Evolutionary conservation across 768 basidiomycete species (phyloP).

Genomic region (Lanmaoa pseudosensibilis): DNA sequence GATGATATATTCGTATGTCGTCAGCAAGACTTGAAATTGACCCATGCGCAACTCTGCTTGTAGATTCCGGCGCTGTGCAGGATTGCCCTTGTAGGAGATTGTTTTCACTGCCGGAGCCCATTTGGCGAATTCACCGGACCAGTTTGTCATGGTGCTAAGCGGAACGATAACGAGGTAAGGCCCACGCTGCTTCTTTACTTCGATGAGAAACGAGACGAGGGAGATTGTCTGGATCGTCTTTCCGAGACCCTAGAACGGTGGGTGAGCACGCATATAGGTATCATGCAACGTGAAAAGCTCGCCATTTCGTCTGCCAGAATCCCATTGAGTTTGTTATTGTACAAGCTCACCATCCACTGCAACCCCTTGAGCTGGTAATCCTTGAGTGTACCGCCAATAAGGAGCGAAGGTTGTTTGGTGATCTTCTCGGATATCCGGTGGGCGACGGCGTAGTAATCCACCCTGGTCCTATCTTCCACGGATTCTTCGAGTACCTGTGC

Average conservation of each 20-base stretch:
- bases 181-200: conserved; percentile 84
- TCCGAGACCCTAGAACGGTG: conserved; percentile 72
- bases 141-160: conserved; percentile 95
- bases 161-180: conserved; percentile 96
- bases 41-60: conserved; percentile 76
- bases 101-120: conserved; percentile 86
- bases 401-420: conserved; percentile 65
- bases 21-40: conserved; percentile 89
- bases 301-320: conserved; percentile 96
- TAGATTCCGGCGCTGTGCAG: conserved; percentile 72
- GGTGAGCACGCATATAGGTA: conserved; percentile 10
- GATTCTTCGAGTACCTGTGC: conserved; percentile 68
- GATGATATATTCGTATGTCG: conserved; percentile 97
- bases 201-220: conserved; percentile 92
- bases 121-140: conserved; percentile 95
- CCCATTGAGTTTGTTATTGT: conserved; percentile 94
- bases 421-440: conserved; percentile 90
- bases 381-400: conserved; percentile 87
- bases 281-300: conserved; percentile 17
- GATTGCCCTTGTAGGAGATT: conserved; percentile 91
- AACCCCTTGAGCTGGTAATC: conserved; percentile 94
- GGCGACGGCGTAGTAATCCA: conserved; percentile 96
- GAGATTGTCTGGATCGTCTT: conserved; percentile 96
- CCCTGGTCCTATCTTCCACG: conserved; percentile 64
- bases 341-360: conserved; percentile 98